A percentile compares a stretch with the other conserved stretches of the same genome.
Conservation (phyloP, 2,329 filamentous ascomycete genomes). For the Phyllosticta ampelicida region DNA sequence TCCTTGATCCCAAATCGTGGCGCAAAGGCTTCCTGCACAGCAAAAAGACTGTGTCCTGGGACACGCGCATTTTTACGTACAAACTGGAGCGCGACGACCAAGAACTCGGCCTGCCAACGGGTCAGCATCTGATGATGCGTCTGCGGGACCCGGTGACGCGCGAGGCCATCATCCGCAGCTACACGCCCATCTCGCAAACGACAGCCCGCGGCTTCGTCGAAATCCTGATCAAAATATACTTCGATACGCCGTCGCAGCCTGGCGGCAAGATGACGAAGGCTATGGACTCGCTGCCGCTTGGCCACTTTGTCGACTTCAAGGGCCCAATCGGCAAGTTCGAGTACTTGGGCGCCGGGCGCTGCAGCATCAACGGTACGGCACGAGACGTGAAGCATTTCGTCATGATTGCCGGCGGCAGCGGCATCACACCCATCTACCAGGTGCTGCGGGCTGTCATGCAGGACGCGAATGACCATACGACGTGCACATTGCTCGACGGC, state of each 20-base stretch:
- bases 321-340: constrained; percentile 79
- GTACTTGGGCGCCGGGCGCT: constrained; percentile 59
- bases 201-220: constrained; percentile 54
- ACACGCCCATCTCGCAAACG: constrained; percentile 69
- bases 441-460: constrained; percentile 64
- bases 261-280: constrained; percentile 78
- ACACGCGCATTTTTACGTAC: constrained; percentile 76
- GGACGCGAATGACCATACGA: constrained; percentile 52
- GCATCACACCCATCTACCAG: constrained; percentile 85
- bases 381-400: constrained; percentile 56
- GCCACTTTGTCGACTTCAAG: constrained; percentile 71
- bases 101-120: constrained; percentile 63
- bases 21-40: constrained; percentile 57
- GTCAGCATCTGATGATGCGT: constrained; percentile 80
- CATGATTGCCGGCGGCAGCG: constrained; percentile 84
- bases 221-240: constrained; percentile 76
- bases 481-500: constrained; percentile 65
- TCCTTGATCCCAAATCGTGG: constrained; percentile 65
- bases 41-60: constrained; percentile 61
- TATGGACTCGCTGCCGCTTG: constrained; percentile 60
- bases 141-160: constrained; percentile 59
- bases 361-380: constrained; percentile 47
- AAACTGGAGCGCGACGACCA: constrained; percentile 62
- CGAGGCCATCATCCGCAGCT: constrained; percentile 71
- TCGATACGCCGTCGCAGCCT: constrained; percentile 42